phyloP scores from a whole-genome alignment of 1,139 yeast species.

The Suhomyces ambrosiae region DNA sequence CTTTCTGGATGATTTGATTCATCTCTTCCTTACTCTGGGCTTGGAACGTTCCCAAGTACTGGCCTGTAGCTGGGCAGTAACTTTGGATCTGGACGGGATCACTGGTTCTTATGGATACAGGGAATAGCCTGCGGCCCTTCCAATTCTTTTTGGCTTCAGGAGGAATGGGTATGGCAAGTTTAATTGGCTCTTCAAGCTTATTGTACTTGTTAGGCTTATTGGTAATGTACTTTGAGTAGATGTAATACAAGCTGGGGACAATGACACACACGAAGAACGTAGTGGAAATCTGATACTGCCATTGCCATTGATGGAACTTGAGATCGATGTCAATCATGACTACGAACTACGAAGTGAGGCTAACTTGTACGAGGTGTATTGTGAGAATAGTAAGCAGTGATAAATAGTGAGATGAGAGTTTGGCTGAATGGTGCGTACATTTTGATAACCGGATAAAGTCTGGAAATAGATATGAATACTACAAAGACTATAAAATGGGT shows the following conservation, averaged over 20 bases:
- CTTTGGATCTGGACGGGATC: constrained; percentile 75
- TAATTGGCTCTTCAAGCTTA: constrained; percentile 48
- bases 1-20: constrained; percentile 59
- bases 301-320: constrained; percentile 44
- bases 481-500: no score
- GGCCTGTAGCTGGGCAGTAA: constrained; percentile 96
- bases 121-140: constrained; percentile 81
- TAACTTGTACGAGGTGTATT: no score
- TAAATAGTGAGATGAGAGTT: no score
- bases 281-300: constrained; percentile 52
- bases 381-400: background rate
- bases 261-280: constrained; percentile 48
- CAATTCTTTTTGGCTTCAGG: constrained; percentile 88
- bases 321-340: constrained; percentile 50
- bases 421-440: no score
- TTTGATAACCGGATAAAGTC: no score
- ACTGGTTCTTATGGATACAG: constrained; percentile 53
- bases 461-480: no score
- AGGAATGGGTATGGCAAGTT: constrained; percentile 64
- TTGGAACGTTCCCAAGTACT: constrained; percentile 70
- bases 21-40: constrained; percentile 69
- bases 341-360: background rate
- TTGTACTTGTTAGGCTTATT: constrained; percentile 45
- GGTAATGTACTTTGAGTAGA: constrained; percentile 42
- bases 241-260: constrained; percentile 39